These are phyloP conservation scores for Trichoderma parareesei DNA, from an alignment of 495 filamentous ascomycete genomes.

Conservation along the genomic window DNA sequence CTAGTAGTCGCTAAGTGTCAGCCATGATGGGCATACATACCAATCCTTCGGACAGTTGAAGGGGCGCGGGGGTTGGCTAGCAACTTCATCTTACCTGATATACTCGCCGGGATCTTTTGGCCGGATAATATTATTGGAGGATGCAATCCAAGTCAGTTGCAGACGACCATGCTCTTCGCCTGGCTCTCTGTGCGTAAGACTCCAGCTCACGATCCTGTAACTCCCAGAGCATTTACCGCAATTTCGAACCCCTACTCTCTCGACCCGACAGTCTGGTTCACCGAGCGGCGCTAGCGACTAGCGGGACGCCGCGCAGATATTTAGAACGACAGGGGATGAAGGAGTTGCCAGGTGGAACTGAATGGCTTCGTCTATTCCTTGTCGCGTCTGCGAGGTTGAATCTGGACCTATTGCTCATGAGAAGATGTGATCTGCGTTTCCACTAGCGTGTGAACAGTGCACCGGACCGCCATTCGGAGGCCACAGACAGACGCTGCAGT, in stretches of 20 bases:
- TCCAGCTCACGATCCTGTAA: background rate
- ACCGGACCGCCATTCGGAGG: background rate
- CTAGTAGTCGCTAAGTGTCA: background rate
- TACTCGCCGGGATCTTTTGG: background rate
- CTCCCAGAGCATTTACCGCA: background rate
- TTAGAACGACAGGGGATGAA: conserved; percentile 7
- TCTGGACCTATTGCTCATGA: background rate
- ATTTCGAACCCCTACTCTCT: conserved; percentile 6
- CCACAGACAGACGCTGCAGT: background rate
- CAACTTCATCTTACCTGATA: background rate
- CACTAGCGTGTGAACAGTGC: background rate
- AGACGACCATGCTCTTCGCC: too few relatives aligned
- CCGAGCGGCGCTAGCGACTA: conserved; percentile 2
- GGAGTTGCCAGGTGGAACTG: conserved; percentile 2
- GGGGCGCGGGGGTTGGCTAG: background rate
- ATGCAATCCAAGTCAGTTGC: too few relatives aligned
- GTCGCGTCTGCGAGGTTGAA: background rate
- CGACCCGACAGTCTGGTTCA: conserved; percentile 10
- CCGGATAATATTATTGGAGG: too few relatives aligned
- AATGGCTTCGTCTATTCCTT: background rate
- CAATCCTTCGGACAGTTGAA: background rate
- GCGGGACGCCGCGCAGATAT: conserved; percentile 2
- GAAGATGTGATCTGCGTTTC: conserved; percentile 1
- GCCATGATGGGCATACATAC: background rate
- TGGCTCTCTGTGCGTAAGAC: too few relatives aligned